phyloP scores from a whole-genome alignment of 2,329 filamentous ascomycete genomes.

The Scytalidium sp. region DNA sequence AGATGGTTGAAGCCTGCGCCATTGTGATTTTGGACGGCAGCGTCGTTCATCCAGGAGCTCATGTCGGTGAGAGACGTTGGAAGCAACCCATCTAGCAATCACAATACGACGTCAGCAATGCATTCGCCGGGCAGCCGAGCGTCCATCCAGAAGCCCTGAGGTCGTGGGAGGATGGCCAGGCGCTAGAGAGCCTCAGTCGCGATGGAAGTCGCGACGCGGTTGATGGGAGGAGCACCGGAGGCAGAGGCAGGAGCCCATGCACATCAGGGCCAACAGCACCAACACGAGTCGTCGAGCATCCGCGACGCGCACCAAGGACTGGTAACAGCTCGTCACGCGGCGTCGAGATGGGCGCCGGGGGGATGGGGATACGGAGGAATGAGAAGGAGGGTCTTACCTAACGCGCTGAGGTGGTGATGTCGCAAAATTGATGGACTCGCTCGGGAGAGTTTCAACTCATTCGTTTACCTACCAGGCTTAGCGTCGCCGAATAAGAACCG shows the following conservation, averaged over 20 bases:
- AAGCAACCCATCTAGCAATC: constrained; percentile 29
- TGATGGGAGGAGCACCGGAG: constrained; percentile 11
- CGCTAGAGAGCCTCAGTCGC: constrained; percentile 20
- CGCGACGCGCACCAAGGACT: constrained; percentile 9
- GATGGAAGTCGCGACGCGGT: constrained; percentile 28
- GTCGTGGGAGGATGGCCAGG: constrained; percentile 18
- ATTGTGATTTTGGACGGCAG: constrained; percentile 66
- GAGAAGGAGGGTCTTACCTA: constrained; percentile 30
- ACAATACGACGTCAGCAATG: constrained; percentile 25
- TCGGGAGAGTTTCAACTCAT: constrained; percentile 1
- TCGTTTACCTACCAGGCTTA: constrained; percentile 1
- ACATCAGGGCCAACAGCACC: constrained; percentile 15
- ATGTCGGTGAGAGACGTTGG: constrained; percentile 51
- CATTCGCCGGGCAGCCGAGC: constrained; percentile 10
- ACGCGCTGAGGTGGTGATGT: constrained; percentile 9
- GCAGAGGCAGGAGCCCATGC: constrained; percentile 14
- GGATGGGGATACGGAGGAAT: constrained; percentile 15
- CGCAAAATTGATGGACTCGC: neutral
- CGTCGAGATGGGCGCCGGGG: constrained; percentile 13
- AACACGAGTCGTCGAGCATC: constrained; percentile 8
- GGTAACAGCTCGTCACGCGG: constrained; percentile 23
- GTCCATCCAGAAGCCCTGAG: constrained; percentile 18
- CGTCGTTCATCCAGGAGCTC: constrained; percentile 72
- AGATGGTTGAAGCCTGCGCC: constrained; percentile 65
- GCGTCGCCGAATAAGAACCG: neutral